Conservation (phyloP, 2,329 filamentous ascomycete genomes). For the Aureobasidium sp. region DNA sequence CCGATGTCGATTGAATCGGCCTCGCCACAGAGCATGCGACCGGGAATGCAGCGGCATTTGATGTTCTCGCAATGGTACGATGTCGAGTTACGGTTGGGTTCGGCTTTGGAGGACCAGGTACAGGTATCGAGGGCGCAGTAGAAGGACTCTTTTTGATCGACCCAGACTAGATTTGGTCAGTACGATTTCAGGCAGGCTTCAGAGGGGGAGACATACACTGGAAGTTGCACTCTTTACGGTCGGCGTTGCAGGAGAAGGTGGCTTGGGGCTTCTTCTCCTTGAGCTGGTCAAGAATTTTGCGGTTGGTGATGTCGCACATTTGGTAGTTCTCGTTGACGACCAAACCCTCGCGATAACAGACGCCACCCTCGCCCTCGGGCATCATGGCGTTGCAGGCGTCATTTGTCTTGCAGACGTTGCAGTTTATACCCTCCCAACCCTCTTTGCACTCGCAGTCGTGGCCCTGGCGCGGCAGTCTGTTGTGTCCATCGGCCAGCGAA, state of each 20-base stretch:
- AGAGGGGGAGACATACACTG: slow-evolving; percentile 57
- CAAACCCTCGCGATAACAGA: slow-evolving; percentile 87
- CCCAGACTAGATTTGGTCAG: slow-evolving; percentile 62
- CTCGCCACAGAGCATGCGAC: slow-evolving; percentile 89
- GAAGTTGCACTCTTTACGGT: slow-evolving; percentile 75
- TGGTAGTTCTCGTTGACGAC: slow-evolving; percentile 94
- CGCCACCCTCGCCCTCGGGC: slow-evolving; percentile 69
- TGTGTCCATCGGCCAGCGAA: slow-evolving; percentile 69
- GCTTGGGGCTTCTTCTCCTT: slow-evolving; percentile 82
- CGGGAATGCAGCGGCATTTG: slow-evolving; percentile 78
- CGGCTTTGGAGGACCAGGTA: slow-evolving; percentile 60
- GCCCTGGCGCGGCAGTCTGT: slow-evolving; percentile 66
- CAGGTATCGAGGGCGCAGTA: slow-evolving; percentile 87
- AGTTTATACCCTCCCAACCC: slow-evolving; percentile 95
- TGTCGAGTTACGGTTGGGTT: slow-evolving; percentile 67
- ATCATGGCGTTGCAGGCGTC: slow-evolving; percentile 81
- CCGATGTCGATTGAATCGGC: slow-evolving; percentile 84
- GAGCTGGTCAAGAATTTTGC: slow-evolving; percentile 81
- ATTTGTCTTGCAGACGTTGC: slow-evolving; percentile 80
- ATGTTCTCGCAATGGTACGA: slow-evolving; percentile 78
- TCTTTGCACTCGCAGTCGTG: slow-evolving; percentile 77
- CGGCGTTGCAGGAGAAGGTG: slow-evolving; percentile 81
- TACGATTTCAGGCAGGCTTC: not conserved
- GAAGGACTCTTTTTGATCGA: slow-evolving; percentile 88
- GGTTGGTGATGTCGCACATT: slow-evolving; percentile 95